Percentiles rank a stretch among this genome's conserved stretches.
Evolutionary conservation across 805 yeast species (phyloP).

Genomic region (Candida succiphila): DNA sequence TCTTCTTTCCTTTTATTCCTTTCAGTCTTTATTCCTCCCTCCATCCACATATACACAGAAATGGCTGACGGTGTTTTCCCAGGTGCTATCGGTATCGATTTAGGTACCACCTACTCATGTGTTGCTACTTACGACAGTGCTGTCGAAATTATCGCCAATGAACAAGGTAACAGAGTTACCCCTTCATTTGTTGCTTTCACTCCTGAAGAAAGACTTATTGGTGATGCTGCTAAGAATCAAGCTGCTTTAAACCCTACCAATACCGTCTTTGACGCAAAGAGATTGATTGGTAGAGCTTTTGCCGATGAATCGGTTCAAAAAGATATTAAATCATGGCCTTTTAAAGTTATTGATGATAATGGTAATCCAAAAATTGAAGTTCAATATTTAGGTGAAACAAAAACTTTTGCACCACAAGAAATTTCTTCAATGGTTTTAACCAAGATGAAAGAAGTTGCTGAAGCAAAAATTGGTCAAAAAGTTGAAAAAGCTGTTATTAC

Average conservation of each 20-base stretch:
- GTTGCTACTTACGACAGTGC: constrained; percentile 71
- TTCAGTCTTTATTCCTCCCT: neutral
- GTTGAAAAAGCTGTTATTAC: constrained; percentile 72
- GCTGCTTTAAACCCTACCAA: constrained; percentile 71
- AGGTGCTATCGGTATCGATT: constrained; percentile 98
- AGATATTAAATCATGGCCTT: constrained; percentile 89
- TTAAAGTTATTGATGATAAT: constrained; percentile 54
- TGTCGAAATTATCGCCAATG: constrained; percentile 74
- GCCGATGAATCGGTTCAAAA: constrained; percentile 69
- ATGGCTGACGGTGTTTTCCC: constrained; percentile 99
- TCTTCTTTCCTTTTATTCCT: neutral
- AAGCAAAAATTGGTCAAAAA: constrained; percentile 61
- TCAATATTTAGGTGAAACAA: constrained; percentile 58
- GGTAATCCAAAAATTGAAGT: constrained; percentile 65
- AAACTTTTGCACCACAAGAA: constrained; percentile 66
- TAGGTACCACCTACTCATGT: constrained; percentile 78
- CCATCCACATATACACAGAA: constrained; percentile 11
- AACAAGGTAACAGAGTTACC: constrained; percentile 80
- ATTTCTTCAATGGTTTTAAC: constrained; percentile 69
- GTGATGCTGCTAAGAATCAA: constrained; percentile 80
- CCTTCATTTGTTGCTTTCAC: constrained; percentile 79
- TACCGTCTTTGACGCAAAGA: constrained; percentile 77
- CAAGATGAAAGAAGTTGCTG: constrained; percentile 78
- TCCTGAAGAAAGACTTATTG: constrained; percentile 67
- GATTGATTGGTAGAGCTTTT: constrained; percentile 75